Conservation (phyloP, 2,329 filamentous ascomycete species). For the Microdochium trichocladiopsis region DNA sequence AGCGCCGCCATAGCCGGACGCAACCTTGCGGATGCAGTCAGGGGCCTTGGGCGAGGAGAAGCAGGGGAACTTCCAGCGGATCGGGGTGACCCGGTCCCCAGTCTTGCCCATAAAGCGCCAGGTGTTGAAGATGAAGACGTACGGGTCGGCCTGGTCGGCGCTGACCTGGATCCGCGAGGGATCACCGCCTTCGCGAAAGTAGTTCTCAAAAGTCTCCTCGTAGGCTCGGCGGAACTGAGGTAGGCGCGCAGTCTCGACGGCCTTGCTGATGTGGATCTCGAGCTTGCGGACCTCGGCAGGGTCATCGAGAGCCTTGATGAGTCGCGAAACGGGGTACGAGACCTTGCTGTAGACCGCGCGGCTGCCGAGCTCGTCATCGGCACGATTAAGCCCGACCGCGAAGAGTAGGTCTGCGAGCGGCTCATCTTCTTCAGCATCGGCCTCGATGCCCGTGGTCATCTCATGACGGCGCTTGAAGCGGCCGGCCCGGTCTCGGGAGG, state of each 20-base stretch:
- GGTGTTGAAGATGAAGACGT: slow-evolving; percentile 1
- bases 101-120: neutral
- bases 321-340: neutral
- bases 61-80: slow-evolving; percentile 1
- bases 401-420: neutral
- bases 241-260: neutral
- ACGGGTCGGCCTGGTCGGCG: neutral
- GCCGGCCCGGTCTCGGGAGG: neutral
- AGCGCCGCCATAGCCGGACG: neutral
- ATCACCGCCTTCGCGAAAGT: neutral
- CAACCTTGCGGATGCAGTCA: neutral
- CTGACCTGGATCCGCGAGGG: neutral
- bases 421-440: neutral
- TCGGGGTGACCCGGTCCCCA: neutral
- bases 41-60: neutral
- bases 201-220: slow-evolving; percentile 1
- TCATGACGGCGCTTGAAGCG: neutral
- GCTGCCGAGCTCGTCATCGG: slow-evolving; percentile 1
- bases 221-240: neutral
- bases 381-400: neutral
- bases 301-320: neutral
- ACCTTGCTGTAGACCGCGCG: neutral
- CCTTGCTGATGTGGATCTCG: neutral
- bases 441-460: neutral
- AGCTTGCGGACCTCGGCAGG: neutral